These are phyloP conservation scores for Podospora anserina DNA, from an alignment of 495 filamentous ascomycete genomes.

Conservation along the genomic window DNA sequence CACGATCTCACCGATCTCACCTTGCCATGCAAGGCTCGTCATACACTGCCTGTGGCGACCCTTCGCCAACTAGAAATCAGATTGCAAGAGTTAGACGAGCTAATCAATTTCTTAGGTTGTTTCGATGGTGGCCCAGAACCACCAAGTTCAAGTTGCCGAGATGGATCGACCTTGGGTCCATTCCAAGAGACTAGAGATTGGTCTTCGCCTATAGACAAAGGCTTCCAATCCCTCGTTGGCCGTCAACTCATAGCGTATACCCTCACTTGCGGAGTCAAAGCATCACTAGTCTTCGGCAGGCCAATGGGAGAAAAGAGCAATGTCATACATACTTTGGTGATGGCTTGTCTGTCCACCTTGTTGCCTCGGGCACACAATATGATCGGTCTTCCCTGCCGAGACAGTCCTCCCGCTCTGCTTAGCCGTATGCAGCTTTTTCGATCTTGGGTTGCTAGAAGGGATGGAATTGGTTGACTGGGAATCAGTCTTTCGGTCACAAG, in stretches of 20 bases:
- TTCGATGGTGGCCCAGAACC: background rate
- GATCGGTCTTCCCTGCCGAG: background rate
- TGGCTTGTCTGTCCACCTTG: constrained; percentile 16
- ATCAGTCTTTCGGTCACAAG: background rate
- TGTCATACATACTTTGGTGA: constrained; percentile 25
- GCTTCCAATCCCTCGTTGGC: background rate
- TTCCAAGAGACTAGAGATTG: background rate
- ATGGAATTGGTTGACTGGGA: background rate
- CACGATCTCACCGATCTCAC: constrained; percentile 23
- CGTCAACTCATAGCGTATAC: background rate
- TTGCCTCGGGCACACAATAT: constrained; percentile 10
- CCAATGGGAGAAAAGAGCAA: constrained; percentile 31
- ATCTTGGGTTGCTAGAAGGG: constrained; percentile 7
- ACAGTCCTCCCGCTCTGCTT: constrained; percentile 5
- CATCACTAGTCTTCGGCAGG: background rate
- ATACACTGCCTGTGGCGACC: constrained; percentile 10
- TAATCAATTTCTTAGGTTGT: background rate
- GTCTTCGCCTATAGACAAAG: background rate
- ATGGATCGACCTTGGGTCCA: background rate
- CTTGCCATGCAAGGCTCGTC: constrained; percentile 7
- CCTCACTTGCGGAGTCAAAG: background rate
- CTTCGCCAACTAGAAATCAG: background rate
- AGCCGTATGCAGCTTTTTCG: constrained; percentile 17
- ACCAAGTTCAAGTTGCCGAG: background rate
- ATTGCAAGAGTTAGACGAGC: background rate